Conservation (phyloP, 768 basidiomycete genomes). For the Podaxis sp. region DNA sequence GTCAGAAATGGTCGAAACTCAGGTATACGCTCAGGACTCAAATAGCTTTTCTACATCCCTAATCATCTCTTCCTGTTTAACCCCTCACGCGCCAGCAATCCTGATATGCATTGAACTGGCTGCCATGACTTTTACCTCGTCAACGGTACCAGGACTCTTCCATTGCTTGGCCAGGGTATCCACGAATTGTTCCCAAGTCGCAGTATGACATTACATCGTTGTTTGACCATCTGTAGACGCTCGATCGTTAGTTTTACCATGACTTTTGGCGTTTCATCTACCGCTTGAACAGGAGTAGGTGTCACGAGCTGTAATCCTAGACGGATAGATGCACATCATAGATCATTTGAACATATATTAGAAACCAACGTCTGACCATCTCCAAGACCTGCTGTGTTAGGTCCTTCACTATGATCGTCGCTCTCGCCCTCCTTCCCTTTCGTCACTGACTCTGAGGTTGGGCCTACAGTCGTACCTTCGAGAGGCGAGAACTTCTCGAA, state of each 20-base stretch:
- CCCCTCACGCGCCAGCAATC: not conserved
- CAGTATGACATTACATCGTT: not conserved
- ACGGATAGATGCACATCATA: no score
- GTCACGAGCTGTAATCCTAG: not conserved
- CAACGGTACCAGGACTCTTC: not conserved
- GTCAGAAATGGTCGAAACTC: not conserved
- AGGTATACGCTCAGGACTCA: conserved; percentile 1
- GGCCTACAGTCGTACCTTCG: conserved; percentile 38
- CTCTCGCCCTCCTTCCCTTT: not conserved
- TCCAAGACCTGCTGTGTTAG: not conserved
- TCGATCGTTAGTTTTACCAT: not conserved
- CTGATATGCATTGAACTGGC: not conserved
- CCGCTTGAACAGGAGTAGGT: not conserved
- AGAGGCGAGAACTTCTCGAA: conserved; percentile 82
- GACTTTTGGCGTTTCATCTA: not conserved
- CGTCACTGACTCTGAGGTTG: not conserved
- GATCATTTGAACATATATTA: not conserved
- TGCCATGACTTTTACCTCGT: not conserved
- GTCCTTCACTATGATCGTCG: not conserved
- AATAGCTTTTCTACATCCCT: conserved; percentile 1
- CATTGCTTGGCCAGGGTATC: conserved; percentile 3
- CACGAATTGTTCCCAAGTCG: not conserved
- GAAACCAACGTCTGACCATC: not conserved
- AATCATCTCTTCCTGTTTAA: conserved; percentile 1
- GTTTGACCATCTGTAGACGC: not conserved